Evolutionary conservation across 495 filamentous ascomycete genomes (phyloP), one percentile per base, ranked within the genome.

Genomic region (Xylaria curta): DNA sequence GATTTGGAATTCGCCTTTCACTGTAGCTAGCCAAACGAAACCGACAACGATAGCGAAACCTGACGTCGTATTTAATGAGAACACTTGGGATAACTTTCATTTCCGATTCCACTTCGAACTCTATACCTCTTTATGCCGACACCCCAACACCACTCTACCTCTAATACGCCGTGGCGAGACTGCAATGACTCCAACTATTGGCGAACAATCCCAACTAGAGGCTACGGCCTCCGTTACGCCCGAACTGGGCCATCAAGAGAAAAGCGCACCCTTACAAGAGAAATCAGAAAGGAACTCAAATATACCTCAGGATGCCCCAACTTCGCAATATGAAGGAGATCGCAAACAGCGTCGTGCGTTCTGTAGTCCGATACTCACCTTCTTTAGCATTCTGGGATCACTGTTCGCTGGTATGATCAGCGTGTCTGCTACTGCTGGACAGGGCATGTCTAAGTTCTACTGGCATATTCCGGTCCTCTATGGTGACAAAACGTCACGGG

Each of bases 391-490:
- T n/a, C 28, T 61, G 10, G 58, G 31, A 21, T 61, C 58, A 1
- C 33, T 61, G 7, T 61, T 61, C n/a, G 58, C 33, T 21, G 33
- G 31, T 12, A 61, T 61, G 58, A 21, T 61, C 58, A 40, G 58
- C 19, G 3, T 61, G 26, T 61, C 58, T 21, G 58, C 58, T 36
- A 24, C 33, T 61, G 58, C 58, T 61, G 58, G 58, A 40, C 58
- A 61, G 40, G 58, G 58, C 28, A 61, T 61, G 58, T 61, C 58
- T 1, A 61, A 61, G 33, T 36, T 40, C 31, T 61, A 61, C 33
- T 61, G 58, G 58, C 58, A 61, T 61, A 61, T 61, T 19, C 58
- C 58, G 19, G 17, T 61, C 33, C 33, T 61, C 31, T 61, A 61
- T 13, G 58, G 58, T 21, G 58, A 61, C 33, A 40, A 61, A 40